Percentiles rank a stretch among this genome's conserved stretches.
Evolutionary conservation across 345 rosid species (phyloP).

Genomic region (Adansonia digitata): DNA sequence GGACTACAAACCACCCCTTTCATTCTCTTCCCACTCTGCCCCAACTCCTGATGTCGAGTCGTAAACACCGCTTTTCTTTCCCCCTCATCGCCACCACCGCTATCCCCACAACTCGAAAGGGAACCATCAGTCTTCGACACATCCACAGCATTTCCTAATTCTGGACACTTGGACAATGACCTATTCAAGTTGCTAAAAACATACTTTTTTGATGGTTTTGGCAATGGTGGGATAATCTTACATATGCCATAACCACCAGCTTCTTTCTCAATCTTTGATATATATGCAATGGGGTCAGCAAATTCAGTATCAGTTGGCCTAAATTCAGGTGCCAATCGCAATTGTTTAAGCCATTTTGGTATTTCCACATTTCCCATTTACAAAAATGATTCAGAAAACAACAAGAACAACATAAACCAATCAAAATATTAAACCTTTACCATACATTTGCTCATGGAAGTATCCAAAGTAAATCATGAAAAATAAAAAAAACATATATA

Average conservation of each 20-base stretch:
- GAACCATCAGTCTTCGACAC: constrained; percentile 25
- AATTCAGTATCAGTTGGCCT: constrained; percentile 97
- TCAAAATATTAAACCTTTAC: not conserved
- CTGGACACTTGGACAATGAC: constrained; percentile 75
- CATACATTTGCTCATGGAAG: constrained; percentile 10
- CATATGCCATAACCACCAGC: constrained; percentile 94
- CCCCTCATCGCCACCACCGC: constrained; percentile 26
- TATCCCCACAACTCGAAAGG: constrained; percentile 20
- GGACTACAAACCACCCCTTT: constrained; percentile 43
- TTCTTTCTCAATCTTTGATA: constrained; percentile 93
- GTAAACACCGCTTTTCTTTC: constrained; percentile 83
- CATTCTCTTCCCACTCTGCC: constrained; percentile 49
- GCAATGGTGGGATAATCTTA: constrained; percentile 91
- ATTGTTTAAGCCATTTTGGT: constrained; percentile 77
- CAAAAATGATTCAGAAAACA: constrained; percentile 7
- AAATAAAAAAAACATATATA: not conserved
- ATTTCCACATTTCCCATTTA: constrained; percentile 84
- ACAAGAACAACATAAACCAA: not conserved
- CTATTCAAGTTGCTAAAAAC: constrained; percentile 74
- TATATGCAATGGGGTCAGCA: constrained; percentile 95
- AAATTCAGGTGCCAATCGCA: constrained; percentile 89
- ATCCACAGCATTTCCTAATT: constrained; percentile 44
- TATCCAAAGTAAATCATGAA: not conserved
- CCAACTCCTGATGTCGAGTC: constrained; percentile 96
- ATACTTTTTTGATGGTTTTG: constrained; percentile 85